Evolutionary conservation across 495 filamentous ascomycete species (phyloP), one percentile per base, ranked within the genome.

Genomic region (Chaetomium tenue): DNA sequence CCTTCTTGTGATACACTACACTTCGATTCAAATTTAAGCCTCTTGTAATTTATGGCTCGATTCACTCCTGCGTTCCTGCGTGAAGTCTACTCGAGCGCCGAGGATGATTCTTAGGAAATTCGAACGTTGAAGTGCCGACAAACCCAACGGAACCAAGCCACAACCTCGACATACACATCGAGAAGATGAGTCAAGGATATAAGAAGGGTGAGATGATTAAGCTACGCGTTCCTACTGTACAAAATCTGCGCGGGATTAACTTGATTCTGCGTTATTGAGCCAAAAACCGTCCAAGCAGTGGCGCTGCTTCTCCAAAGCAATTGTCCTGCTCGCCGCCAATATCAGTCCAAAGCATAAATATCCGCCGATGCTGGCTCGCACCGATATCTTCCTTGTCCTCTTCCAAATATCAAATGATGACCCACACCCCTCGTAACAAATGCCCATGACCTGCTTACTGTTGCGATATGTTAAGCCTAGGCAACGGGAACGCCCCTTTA

Each of bases 221-320:
- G 47, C 47, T 58, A 44, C 23, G 48, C 8, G 13, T 20, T 46
- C 13, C 37, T 50, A 52, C 20, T 57, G 56, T 64, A 61, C 62
- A 63, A 52, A 51, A 28, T 52, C 60, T 61, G 15, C 42, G 22
- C 53, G 12, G n/a, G 33, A 47, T 30, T 56, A 6, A 63, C 12
- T 18, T 39, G 11, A 25, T 47, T n/a, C 2, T 22, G 42, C 44
- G 23, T 50, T 62, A n/a, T 26, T 30, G 37, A 63, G 54, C 60
- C 65, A 63, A 63, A 66, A 66, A 56, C 37, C 42, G 39, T 64
- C 63, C 63, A 64, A 59, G 47, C 63, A 60, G 60, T 59, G 60
- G 57, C 23, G 61, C 62, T 51, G 47, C 62, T 30, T 67, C 68
- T 67, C 68, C 64, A 70, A 66, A 70, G 58, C 65, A 67, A 55